A percentile compares a stretch with the other conserved stretches of the same genome.
phyloP scores from a whole-genome alignment of 805 yeast species.

The Ogataea chonburiensis region DNA sequence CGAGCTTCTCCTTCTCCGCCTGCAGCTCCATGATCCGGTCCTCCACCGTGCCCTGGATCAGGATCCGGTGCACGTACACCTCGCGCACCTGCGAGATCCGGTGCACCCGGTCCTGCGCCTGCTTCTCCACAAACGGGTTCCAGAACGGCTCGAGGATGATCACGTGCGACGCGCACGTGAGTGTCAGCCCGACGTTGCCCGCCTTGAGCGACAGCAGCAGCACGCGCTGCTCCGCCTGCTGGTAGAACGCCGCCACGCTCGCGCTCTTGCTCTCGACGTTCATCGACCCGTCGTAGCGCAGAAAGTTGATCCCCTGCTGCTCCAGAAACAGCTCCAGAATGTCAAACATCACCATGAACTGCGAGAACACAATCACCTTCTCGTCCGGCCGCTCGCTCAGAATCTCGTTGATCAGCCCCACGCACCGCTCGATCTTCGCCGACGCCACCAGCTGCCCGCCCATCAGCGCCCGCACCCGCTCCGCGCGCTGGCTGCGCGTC shows the following conservation, averaged over 20 bases:
- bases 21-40: conserved; percentile 85
- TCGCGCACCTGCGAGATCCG: conserved; percentile 85
- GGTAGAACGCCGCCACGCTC: conserved; percentile 62
- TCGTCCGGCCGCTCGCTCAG: conserved; percentile 53
- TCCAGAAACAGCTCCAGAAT: conserved; percentile 54
- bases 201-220: conserved; percentile 82
- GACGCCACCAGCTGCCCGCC: conserved; percentile 53
- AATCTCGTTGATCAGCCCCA: conserved; percentile 56
- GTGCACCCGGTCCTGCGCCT: conserved; percentile 95
- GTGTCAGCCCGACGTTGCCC: conserved; percentile 91
- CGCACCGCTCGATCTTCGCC: conserved; percentile 64
- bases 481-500: conserved; percentile 27
- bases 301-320: conserved; percentile 44
- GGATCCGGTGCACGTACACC: conserved; percentile 72
- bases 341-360: conserved; percentile 78
- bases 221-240: conserved; percentile 50
- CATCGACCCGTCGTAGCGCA: conserved; percentile 86
- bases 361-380: conserved; percentile 81
- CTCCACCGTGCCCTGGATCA: conserved; percentile 75
- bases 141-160: conserved; percentile 93
- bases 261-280: conserved; percentile 61
- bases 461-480: conserved; percentile 29
- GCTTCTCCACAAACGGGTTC: conserved; percentile 97
- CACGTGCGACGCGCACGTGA: conserved; percentile 93
- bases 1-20: conserved; percentile 69